Conservation (phyloP, 805 yeast genomes). For the Sugiyamaella americana region DNA sequence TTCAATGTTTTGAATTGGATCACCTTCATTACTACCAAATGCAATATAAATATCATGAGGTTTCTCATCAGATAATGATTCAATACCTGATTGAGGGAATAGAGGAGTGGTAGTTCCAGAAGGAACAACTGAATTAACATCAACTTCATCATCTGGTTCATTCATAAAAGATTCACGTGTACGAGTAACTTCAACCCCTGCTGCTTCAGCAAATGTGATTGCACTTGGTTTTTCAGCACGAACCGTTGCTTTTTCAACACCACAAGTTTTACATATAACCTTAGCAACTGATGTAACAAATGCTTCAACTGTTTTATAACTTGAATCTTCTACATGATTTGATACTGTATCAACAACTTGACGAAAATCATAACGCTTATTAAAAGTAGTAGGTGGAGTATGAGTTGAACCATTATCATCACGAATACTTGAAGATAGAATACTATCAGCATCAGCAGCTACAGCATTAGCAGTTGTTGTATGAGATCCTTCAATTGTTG, state of each 20-base stretch:
- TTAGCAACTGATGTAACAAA: constrained; percentile 69
- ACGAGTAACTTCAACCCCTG: constrained; percentile 73
- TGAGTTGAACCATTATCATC: not conserved
- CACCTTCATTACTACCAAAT: constrained; percentile 84
- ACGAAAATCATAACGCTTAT: constrained; percentile 34
- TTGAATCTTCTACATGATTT: constrained; percentile 63
- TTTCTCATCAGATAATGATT: constrained; percentile 7
- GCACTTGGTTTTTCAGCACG: constrained; percentile 84
- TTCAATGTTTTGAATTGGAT: constrained; percentile 55
- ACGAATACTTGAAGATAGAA: not conserved
- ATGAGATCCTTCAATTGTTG: constrained; percentile 7
- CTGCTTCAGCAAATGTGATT: constrained; percentile 77
- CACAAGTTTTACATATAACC: constrained; percentile 40
- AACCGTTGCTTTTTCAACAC: constrained; percentile 44
- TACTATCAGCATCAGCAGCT: constrained; percentile 9
- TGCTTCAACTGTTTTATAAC: constrained; percentile 91
- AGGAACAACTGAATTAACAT: not conserved
- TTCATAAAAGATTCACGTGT: constrained; percentile 36
- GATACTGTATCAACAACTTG: constrained; percentile 44
- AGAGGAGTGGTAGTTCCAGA: constrained; percentile 9
- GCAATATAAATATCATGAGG: constrained; percentile 65
- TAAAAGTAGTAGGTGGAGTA: constrained; percentile 11
- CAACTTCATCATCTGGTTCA: not conserved
- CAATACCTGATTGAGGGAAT: constrained; percentile 20
- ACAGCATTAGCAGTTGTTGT: not conserved